Evolutionary conservation across 1,284 basidiomycete species (phyloP), one percentile per base, ranked within the genome.

Genomic region (Thelephora terrestris): DNA sequence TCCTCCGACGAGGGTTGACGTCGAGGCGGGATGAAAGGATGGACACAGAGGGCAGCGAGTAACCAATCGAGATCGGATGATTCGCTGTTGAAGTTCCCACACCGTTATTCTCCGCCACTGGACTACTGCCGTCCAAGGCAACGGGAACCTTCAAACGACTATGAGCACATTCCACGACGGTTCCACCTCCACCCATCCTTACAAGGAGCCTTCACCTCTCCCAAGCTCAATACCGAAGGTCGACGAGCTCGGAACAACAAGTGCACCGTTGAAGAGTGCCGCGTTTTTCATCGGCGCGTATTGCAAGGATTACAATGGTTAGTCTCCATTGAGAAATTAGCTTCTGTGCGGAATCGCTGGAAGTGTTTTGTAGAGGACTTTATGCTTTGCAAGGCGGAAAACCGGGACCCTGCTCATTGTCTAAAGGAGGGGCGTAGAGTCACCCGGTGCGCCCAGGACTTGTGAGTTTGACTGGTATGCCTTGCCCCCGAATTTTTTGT

Each of bases 311-410:
- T 95, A 86, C 73, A 98, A 97, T 70, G 96, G 94, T 94, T 60
- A 54, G 85, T 74, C 49, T 52, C 36, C 53, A 29, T 47, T 24
- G n/a, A n/a, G 21, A 39, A 10, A n/a, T 29, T 35, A 29, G 27
- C 2, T 21, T 34, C 23, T 39, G 20, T n/a, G 7, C 37, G 18
- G 29, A 18, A 21, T 46, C 35, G 32, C 12, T 25, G 10, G 45
- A 17, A 34, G 17, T 51, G 49, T 37, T 44, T 34, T 48, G 40
- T 62, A 96, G 93, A 97, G 79, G 95, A 99, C 73, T 99, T 98
- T 63, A 97, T 99, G 92, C 85, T 98, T 50, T 99, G 96, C 80
- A 99, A 99, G 74, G 74, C 79, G 44, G 93, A 98, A 73, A 85
- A 79, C 64, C 76, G 78, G 49, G 85, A 97, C 64, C 91, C 96